Conservation (phyloP, 495 filamentous ascomycete species). For the Usnea hakonensis region DNA sequence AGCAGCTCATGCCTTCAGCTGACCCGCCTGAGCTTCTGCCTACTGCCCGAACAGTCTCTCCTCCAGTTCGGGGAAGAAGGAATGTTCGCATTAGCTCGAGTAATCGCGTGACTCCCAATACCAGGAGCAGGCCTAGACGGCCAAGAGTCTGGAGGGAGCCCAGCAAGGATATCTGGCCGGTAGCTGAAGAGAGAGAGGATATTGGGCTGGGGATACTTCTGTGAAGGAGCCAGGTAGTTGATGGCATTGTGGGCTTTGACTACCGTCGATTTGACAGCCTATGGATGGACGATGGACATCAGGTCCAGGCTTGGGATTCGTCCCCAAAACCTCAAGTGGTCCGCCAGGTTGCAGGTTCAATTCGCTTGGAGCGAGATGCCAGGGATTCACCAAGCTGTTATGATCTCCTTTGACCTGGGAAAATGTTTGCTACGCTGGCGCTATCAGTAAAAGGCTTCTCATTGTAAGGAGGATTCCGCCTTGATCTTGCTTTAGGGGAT, state of each 20-base stretch:
- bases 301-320: background rate
- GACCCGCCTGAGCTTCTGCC: background rate
- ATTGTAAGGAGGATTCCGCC: background rate
- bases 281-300: background rate
- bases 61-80: conserved; percentile 27
- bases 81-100: conserved; percentile 18
- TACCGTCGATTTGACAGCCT: background rate
- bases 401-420: conserved; percentile 13
- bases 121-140: conserved; percentile 29
- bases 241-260: background rate
- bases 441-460: conserved; percentile 1
- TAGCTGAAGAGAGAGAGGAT: conserved; percentile 28
- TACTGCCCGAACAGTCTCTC: conserved; percentile 8
- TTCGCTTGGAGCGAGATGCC: background rate
- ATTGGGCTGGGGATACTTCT: conserved; percentile 17
- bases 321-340: too few species aligned
- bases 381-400: background rate
- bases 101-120: conserved; percentile 17
- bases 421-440: conserved; percentile 9
- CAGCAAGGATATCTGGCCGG: conserved; percentile 33
- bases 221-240: background rate
- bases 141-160: conserved; percentile 36
- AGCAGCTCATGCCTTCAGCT: background rate
- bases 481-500: conserved; percentile 7
- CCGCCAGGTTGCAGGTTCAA: background rate